Evolutionary conservation across 139 green algal species (phyloP).

Genomic region (Axilococcus clingmanii): DNA sequence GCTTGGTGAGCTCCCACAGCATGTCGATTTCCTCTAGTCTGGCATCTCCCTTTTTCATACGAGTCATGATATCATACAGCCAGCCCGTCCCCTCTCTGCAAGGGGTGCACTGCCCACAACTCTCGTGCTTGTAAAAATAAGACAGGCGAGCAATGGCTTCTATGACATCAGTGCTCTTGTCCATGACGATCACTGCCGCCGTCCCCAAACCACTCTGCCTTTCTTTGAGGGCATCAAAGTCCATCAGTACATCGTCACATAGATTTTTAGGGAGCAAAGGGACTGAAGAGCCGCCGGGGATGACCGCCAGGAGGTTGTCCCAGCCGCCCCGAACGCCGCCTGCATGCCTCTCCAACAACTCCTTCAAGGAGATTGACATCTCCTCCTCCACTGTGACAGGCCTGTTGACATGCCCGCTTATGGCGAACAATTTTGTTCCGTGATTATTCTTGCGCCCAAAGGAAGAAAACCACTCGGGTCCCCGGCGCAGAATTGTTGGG

Average conservation of each 20-base stretch:
- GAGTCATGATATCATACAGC: constrained; percentile 36
- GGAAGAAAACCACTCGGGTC: constrained; percentile 40
- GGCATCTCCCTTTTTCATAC: constrained; percentile 42
- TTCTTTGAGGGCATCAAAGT: constrained; percentile 59
- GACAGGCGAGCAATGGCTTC: constrained; percentile 50
- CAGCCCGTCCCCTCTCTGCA: constrained; percentile 60
- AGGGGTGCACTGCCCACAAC: constrained; percentile 65
- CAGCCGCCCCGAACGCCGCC: constrained; percentile 22
- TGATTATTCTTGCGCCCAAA: constrained; percentile 23
- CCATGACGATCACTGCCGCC: constrained; percentile 68
- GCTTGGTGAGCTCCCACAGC: constrained; percentile 60
- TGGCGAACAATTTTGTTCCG: constrained; percentile 58
- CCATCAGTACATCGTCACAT: constrained; percentile 61
- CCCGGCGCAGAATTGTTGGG: constrained; percentile 92
- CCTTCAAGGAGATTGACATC: constrained; percentile 57
- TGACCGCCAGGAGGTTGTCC: constrained; percentile 24
- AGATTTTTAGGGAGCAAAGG: constrained; percentile 24
- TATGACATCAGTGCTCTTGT: constrained; percentile 59
- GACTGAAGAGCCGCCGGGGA: constrained; percentile 19
- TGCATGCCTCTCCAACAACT: constrained; percentile 43
- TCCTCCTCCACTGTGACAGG: constrained; percentile 98
- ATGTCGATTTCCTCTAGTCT: constrained; percentile 67
- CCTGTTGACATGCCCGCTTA: constrained; percentile 96
- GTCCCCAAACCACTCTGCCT: constrained; percentile 52
- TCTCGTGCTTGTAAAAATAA: constrained; percentile 75